A percentile compares a stretch with the other conserved stretches of the same genome.
Conservation (phyloP, 1,139 yeast genomes). For the Pichia sp. region DNA sequence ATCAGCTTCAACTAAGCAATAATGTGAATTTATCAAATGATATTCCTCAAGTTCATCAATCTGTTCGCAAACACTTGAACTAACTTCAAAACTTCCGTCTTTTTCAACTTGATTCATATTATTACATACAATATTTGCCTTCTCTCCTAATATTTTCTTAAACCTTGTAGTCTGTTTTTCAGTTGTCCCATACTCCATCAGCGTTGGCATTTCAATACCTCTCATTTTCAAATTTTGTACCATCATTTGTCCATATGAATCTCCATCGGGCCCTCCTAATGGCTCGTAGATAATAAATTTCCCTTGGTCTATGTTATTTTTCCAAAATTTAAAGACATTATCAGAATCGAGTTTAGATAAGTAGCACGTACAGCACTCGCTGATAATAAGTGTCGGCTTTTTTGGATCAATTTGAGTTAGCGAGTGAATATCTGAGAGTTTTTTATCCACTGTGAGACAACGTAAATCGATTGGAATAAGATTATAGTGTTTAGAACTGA, state of each 20-base stretch:
- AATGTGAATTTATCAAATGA: conserved; percentile 64
- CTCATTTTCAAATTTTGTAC: conserved; percentile 56
- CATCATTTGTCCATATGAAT: conserved; percentile 72
- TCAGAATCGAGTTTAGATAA: conserved; percentile 51
- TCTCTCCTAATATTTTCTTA: conserved; percentile 1
- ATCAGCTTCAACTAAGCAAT: conserved; percentile 32
- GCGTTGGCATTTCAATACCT: conserved; percentile 66
- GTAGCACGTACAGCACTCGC: conserved; percentile 91
- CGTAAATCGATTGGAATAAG: conserved; percentile 53
- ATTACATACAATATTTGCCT: background rate
- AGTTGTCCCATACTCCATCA: conserved; percentile 42
- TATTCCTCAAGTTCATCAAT: conserved; percentile 90
- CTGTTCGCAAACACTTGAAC: conserved; percentile 37
- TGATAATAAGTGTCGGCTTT: conserved; percentile 62
- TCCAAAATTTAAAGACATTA: conserved; percentile 38
- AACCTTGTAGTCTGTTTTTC: conserved; percentile 37
- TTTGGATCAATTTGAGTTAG: background rate
- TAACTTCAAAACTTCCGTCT: background rate
- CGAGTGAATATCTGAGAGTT: background rate
- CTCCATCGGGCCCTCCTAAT: conserved; percentile 37
- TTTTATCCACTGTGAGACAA: background rate
- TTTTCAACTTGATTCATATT: background rate
- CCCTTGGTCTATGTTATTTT: conserved; percentile 23
- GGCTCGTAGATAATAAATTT: conserved; percentile 75
- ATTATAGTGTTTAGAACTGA: conserved; percentile 43